Percentiles rank a stretch among this genome's conserved stretches.
Evolutionary conservation across 2,329 filamentous ascomycete genomes (phyloP).

Genomic region (Ceratocystis huliohia): DNA sequence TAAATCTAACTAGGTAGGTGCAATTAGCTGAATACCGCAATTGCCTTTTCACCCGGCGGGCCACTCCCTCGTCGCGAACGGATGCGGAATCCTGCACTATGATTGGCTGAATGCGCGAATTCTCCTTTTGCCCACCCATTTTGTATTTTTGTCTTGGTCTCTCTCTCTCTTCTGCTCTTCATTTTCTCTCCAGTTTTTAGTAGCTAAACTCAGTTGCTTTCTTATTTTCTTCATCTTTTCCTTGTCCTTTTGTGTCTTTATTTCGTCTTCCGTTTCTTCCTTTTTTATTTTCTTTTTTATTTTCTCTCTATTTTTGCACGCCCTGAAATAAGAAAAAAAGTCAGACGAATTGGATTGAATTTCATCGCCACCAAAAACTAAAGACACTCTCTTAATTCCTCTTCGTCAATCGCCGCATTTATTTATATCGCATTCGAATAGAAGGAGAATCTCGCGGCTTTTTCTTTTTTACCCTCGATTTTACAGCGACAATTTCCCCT

Average conservation of each 20-base stretch:
- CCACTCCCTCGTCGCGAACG: slow-evolving; percentile 7
- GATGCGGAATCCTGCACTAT: slow-evolving; percentile 10
- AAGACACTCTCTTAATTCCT: neutral
- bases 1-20: neutral
- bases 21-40: slow-evolving; percentile 2
- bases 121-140: slow-evolving; percentile 6
- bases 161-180: neutral
- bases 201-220: no score
- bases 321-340: neutral
- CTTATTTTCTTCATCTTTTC: slow-evolving; percentile 3
- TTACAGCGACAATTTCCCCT: neutral
- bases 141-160: neutral
- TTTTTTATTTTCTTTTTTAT: slow-evolving; percentile 9
- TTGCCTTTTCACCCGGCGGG: neutral
- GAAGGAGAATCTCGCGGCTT: neutral
- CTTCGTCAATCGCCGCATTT: neutral
- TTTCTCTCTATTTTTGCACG: neutral
- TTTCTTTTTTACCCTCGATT: neutral
- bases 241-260: neutral
- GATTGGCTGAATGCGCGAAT: slow-evolving; percentile 9
- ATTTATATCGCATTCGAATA: slow-evolving; percentile 1
- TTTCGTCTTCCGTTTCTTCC: neutral
- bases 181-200: neutral
- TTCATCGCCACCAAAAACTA: neutral
- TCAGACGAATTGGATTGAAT: neutral